Base-by-base conservation (phyloP, 1,284 basidiomycete species). In the Ganoderma sinense region DNA sequence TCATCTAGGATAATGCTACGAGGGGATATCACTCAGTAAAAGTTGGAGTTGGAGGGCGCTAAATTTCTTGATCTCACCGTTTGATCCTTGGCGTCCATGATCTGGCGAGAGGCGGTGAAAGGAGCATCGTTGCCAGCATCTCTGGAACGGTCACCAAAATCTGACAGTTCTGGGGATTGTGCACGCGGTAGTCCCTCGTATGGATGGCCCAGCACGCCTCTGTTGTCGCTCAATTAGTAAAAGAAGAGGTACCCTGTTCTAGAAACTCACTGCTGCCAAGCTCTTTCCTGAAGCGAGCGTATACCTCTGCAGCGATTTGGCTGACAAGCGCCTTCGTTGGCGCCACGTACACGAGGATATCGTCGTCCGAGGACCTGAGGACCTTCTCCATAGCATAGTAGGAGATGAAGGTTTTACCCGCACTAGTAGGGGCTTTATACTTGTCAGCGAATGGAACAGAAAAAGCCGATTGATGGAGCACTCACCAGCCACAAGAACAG, bases 331-430 rank as follows among this genome's bases (percentile, higher is more conserved):
- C 91, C 77, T 93, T 93, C 2, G 91, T 92, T 0, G 91, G 91
- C 0, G 92, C 91, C 39, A 93, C 86, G 76, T 93, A 93, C n/a
- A 93, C 87, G 41, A 93, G 76, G 48, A 92, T 84, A 0, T 88
- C 90, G 61, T 91, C 85, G 74, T 92, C 87, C 0, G 88, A 88
- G 40, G 82, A 82, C 66, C 88, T 80, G 6, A 93, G 78, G 16
- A 91, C 81, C 69, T 87, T 86, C 78, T 92, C 91, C 91, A 93
- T 93, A 0, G 91, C 91, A 71, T 92, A 92, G 77, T 85, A 93
- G 3, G 90, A 91, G 56, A 93, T 91, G 76, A 93, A 93, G 0
- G 92, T 93, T 78, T 93, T 93, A 41, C 91, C 90, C 0, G 90
- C 89, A 79, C 88, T 90, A 0, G 89, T 91, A 0, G 90, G 89